phyloP scores from a whole-genome alignment of 1,284 basidiomycete species.

The Entoloma clypeatum region DNA sequence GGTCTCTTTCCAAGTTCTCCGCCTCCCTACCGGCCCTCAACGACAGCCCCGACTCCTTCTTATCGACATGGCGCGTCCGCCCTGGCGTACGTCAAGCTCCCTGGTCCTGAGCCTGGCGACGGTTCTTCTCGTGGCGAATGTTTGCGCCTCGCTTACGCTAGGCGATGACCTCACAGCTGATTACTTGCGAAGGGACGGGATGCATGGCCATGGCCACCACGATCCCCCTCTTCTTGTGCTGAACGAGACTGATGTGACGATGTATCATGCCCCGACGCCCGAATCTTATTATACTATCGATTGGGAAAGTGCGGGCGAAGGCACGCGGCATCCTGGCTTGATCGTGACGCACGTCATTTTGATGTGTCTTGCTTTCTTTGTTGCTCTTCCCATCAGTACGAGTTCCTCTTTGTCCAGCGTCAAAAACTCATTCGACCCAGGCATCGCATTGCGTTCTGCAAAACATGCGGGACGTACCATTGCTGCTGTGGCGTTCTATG shows the following conservation, averaged over 20 bases:
- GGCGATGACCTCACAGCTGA: conserved; percentile 10
- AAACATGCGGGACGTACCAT: conserved; percentile 60
- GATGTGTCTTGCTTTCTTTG: conserved; percentile 75
- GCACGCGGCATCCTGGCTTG: conserved; percentile 53
- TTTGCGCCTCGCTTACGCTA: conserved; percentile 10
- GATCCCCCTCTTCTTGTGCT: conserved; percentile 51
- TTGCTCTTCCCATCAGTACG: conserved; percentile 70
- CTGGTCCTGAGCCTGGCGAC: conserved; percentile 9
- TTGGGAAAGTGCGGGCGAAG: conserved; percentile 48
- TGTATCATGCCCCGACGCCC: conserved; percentile 62
- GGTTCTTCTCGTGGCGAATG: conserved; percentile 13
- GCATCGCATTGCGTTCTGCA: conserved; percentile 69
- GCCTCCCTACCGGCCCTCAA: no score
- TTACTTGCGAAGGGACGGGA: conserved; percentile 23
- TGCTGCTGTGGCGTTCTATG: conserved; percentile 57
- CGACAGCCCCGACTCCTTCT: conserved; percentile 9
- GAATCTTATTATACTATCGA: conserved; percentile 79
- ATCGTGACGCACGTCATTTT: conserved; percentile 64
- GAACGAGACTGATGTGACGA: conserved; percentile 69
- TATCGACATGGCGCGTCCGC: conserved; percentile 12
- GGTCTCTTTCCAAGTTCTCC: no score
- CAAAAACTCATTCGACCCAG: conserved; percentile 34
- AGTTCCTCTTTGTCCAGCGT: conserved; percentile 12
- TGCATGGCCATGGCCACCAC: conserved; percentile 46
- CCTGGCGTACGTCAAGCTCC: conserved; percentile 8